Percentiles rank a stretch among this genome's conserved stretches.
These are phyloP conservation scores for Pseudopithomyces chartarum DNA, from an alignment of 2,329 filamentous ascomycete species.

Conservation along the genomic window DNA sequence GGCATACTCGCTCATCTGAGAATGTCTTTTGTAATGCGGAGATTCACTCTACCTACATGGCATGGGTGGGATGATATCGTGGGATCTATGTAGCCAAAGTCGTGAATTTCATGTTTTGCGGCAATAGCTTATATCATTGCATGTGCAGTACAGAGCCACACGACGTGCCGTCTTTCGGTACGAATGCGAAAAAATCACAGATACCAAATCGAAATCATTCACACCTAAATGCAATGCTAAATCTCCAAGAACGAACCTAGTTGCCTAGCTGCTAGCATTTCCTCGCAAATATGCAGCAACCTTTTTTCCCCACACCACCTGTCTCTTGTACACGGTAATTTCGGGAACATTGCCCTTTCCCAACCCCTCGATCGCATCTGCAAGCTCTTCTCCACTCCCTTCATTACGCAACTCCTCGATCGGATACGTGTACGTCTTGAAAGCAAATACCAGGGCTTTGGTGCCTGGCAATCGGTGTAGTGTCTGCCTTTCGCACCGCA, in stretches of 20 bases:
- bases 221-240: neutral
- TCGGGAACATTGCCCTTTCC: slow-evolving; percentile 60
- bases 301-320: slow-evolving; percentile 61
- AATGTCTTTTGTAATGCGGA: too few species aligned
- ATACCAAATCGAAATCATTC: too few species aligned
- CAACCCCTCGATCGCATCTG: slow-evolving; percentile 64
- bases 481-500: slow-evolving; percentile 66
- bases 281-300: slow-evolving; percentile 57
- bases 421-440: slow-evolving; percentile 67
- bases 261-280: slow-evolving; percentile 18
- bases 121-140: too few species aligned
- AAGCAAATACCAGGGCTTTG: slow-evolving; percentile 62
- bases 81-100: too few species aligned
- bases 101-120: too few species aligned
- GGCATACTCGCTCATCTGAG: too few species aligned
- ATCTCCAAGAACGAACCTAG: too few species aligned
- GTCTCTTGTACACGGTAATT: slow-evolving; percentile 64
- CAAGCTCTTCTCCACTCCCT: slow-evolving; percentile 59
- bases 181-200: too few species aligned
- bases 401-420: slow-evolving; percentile 61
- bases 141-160: too few species aligned
- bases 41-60: too few species aligned
- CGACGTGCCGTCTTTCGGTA: too few species aligned
- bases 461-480: slow-evolving; percentile 62
- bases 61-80: too few species aligned